phyloP scores from a whole-genome alignment of 176 grass and related monocot genomes.

The Musa beccarii region DNA sequence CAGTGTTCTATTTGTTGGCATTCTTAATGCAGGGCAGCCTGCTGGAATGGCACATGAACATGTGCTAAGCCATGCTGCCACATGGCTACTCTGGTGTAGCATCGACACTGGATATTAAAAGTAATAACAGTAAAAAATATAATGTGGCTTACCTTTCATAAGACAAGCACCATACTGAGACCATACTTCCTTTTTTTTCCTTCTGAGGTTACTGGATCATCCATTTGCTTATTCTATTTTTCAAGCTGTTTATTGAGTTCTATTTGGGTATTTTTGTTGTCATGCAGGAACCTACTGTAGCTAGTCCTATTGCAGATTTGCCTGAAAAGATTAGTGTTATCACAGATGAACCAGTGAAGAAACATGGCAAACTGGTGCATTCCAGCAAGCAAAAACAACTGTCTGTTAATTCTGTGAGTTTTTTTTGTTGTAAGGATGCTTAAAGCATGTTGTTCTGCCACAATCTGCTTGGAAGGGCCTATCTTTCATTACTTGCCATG shows the following conservation, averaged over 20 bases:
- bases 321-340: background rate
- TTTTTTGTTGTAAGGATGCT: background rate
- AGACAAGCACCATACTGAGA: background rate
- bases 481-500: background rate
- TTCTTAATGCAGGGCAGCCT: too few relatives aligned
- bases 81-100: background rate
- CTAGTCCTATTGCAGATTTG: background rate
- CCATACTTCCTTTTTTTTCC: background rate
- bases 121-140: background rate
- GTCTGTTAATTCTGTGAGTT: slow-evolving; percentile 43
- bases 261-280: background rate
- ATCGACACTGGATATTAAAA: background rate
- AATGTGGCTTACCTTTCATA: background rate
- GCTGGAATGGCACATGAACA: background rate
- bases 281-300: slow-evolving; percentile 24
- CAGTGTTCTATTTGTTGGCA: too few relatives aligned
- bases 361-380: slow-evolving; percentile 26
- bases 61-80: background rate
- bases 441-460: background rate
- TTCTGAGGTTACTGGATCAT: background rate
- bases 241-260: background rate
- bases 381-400: slow-evolving; percentile 13
- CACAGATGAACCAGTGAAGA: slow-evolving; percentile 20
- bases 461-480: background rate
- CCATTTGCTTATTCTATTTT: background rate